Base-by-base conservation (phyloP, 495 filamentous ascomycete genomes). In the Aspergillus homomorphus region DNA sequence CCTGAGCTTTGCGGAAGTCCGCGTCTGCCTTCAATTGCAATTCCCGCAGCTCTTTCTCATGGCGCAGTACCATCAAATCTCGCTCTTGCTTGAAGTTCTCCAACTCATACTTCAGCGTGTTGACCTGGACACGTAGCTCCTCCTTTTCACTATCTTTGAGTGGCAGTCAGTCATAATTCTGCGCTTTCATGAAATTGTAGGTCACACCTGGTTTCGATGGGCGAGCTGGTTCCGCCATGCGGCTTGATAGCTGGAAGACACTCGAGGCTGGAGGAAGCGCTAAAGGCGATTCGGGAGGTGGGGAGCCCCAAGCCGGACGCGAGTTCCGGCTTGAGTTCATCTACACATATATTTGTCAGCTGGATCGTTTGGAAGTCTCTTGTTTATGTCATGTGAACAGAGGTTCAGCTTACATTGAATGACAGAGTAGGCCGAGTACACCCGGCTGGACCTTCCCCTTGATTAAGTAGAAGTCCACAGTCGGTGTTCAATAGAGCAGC, bases 31-130 rank as follows among this genome's bases (percentile, higher is more conserved):
- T 89, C 24, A 83, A 73, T 63, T 89, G 86, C 4, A 85, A 75
- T 20, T 92, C 89, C 45, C 91, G 81, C 20, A 95, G 68, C 63
- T 96, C 92, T 62, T 91, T 89, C 55, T 95, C 89, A 64, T 90
- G 87, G 54, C 88, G 84, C 12, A 96, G 73, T 3, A 78, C 80
- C 52, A 85, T 73, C 49, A 96, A 75, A 43, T 95, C 92, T 61
- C 90, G 86, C 68, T 97, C 94, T 54, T 96, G 90, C 61, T 91
- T 92, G 59, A 90, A 77, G 12, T 82, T 77, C 66, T 93, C 80
- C 33, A 90, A 66, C 61, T 90, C 88, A 73, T 89, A 90, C 54
- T 80, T 82, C 38, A 89, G 70, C 5, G 85, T 82, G 61, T 85
- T 87, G 22, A 90, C 68, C 69, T 89, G 84, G 1, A 87, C 81